phyloP scores from a whole-genome alignment of 495 filamentous ascomycete species.

The Massariosphaeria phaeospora region DNA sequence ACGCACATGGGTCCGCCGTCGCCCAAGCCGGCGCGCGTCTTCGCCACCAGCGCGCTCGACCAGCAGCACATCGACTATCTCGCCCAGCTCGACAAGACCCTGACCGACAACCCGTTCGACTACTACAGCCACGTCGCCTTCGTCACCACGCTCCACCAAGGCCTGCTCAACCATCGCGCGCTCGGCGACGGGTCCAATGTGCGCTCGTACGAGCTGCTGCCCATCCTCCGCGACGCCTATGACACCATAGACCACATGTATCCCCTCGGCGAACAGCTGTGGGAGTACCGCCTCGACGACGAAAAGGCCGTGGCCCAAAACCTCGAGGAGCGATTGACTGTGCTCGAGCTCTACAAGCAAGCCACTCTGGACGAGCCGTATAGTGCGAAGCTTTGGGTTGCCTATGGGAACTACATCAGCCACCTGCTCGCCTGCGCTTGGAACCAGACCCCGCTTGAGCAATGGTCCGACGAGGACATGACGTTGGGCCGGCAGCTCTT shows the following conservation, averaged over 20 bases:
- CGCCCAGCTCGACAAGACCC: constrained; percentile 50
- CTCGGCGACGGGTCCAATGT: constrained; percentile 45
- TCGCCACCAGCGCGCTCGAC: constrained; percentile 49
- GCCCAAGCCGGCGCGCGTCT: constrained; percentile 47
- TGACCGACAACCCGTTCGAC: constrained; percentile 58
- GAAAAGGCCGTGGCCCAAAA: constrained; percentile 57
- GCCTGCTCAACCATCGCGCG: constrained; percentile 54
- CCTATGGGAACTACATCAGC: constrained; percentile 83
- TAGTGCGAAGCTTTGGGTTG: constrained; percentile 80
- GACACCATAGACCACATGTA: constrained; percentile 63
- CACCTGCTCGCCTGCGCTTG: constrained; percentile 61
- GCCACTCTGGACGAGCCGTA: constrained; percentile 77
- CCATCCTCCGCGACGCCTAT: constrained; percentile 58
- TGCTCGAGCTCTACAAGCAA: constrained; percentile 78
- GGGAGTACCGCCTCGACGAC: constrained; percentile 61
- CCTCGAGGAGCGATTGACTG: constrained; percentile 60
- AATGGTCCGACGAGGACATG: constrained; percentile 73
- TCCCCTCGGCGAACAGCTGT: constrained; percentile 61
- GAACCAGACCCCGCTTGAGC: constrained; percentile 38
- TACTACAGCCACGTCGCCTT: constrained; percentile 62
- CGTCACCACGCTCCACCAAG: constrained; percentile 59
- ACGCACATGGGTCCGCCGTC: constrained; percentile 53
- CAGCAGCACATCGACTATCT: constrained; percentile 52
- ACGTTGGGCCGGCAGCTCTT: constrained; percentile 73
- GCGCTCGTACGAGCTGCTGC: constrained; percentile 54